Conservation (phyloP, 176 grass and related monocot genomes). For the Guadua angustifolia region DNA sequence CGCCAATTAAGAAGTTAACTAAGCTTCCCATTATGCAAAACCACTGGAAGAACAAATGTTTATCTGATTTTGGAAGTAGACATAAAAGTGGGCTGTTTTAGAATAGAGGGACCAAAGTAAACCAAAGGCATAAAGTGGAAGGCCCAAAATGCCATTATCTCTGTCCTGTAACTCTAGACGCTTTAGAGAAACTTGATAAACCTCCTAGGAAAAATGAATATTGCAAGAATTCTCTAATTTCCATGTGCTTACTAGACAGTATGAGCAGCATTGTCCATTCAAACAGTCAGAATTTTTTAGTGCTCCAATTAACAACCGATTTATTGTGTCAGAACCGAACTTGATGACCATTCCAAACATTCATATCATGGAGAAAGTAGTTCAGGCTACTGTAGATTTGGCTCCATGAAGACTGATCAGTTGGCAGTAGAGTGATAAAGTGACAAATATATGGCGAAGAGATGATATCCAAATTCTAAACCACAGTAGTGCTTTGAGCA, state of each 20-base stretch:
- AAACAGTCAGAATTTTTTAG: too few relatives aligned
- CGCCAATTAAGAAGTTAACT: not conserved
- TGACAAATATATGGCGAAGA: not conserved
- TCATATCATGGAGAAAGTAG: not conserved
- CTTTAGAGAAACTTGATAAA: too few relatives aligned
- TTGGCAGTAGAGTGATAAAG: not conserved
- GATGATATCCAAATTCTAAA: not conserved
- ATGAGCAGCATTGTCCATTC: too few relatives aligned
- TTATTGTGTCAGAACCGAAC: not conserved
- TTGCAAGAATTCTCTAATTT: too few relatives aligned
- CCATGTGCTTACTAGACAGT: too few relatives aligned
- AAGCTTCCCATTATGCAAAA: not conserved
- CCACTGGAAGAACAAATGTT: not conserved
- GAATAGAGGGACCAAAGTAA: constrained; percentile 10
- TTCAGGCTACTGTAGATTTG: not conserved
- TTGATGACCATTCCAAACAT: not conserved
- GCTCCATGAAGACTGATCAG: not conserved
- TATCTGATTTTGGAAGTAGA: not conserved
- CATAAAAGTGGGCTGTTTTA: not conserved
- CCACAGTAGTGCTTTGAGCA: not conserved
- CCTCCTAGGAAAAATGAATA: too few relatives aligned
- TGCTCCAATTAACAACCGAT: not conserved
- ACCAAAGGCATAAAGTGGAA: not conserved
- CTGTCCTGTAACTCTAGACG: not conserved
- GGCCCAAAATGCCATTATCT: not conserved